phyloP scores from a whole-genome alignment of 2,329 filamentous ascomycete species.

The Mariannaea elegans region DNA sequence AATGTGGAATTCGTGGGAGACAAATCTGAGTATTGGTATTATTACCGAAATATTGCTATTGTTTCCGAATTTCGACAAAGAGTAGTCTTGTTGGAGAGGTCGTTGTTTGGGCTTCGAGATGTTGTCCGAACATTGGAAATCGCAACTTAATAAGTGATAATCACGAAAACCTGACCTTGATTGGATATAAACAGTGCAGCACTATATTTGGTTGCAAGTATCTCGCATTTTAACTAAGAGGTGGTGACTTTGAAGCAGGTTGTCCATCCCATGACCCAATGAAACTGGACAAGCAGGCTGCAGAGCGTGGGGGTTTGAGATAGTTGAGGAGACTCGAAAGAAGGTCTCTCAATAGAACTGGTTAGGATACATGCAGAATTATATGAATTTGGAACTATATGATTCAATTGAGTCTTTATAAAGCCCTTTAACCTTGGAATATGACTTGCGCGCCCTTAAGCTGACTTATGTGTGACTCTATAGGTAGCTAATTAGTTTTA shows the following conservation, averaged over 20 bases:
- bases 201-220: neutral
- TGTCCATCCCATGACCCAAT: neutral
- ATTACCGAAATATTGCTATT: no score
- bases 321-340: neutral
- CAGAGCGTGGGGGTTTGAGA: constrained; percentile 2
- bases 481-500: neutral
- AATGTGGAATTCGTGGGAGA: no score
- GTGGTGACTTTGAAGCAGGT: neutral
- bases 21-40: no score
- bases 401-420: neutral
- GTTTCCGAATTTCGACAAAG: no score
- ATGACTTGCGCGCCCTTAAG: neutral
- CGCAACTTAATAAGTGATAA: no score
- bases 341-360: neutral
- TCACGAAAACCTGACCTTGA: no score
- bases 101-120: no score
- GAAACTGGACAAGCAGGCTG: neutral
- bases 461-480: neutral
- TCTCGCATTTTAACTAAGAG: no score
- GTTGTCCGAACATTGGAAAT: no score
- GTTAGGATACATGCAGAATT: neutral
- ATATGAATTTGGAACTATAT: neutral
- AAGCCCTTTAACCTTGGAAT: no score
- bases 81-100: no score
- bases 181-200: no score